A percentile compares a stretch with the other conserved stretches of the same genome.
Conservation (phyloP, 2,329 filamentous ascomycete genomes). For the Pleomassaria siparia region DNA sequence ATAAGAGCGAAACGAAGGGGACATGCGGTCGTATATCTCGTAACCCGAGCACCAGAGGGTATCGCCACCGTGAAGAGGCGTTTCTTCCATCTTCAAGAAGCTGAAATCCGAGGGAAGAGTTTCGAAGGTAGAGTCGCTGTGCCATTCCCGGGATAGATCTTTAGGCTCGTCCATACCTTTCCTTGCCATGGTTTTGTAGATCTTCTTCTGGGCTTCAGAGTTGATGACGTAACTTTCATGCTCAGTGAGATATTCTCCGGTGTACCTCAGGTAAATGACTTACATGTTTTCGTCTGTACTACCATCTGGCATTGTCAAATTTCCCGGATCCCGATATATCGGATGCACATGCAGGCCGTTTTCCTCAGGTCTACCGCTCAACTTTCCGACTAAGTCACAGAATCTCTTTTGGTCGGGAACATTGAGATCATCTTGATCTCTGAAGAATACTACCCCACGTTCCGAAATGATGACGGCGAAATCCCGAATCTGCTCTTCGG, state of each 20-base stretch:
- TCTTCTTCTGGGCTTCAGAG: constrained; percentile 50
- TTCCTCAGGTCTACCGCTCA: constrained; percentile 57
- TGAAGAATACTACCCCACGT: constrained; percentile 58
- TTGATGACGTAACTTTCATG: constrained; percentile 63
- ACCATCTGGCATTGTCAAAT: constrained; percentile 18
- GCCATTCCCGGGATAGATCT: constrained; percentile 48
- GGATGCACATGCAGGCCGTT: constrained; percentile 64
- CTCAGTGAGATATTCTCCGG: no score
- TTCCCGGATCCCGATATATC: constrained; percentile 40
- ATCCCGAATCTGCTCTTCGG: constrained; percentile 65
- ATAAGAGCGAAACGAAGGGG: constrained; percentile 22
- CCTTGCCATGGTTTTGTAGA: constrained; percentile 37
- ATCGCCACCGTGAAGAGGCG: constrained; percentile 37
- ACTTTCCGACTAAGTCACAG: constrained; percentile 53
- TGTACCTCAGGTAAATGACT: no score
- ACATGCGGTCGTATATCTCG: constrained; percentile 38
- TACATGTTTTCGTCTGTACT: constrained; percentile 21
- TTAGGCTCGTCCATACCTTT: constrained; percentile 22
- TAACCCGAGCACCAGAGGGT: constrained; percentile 49
- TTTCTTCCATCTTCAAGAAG: constrained; percentile 22
- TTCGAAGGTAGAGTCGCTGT: constrained; percentile 67
- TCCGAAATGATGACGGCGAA: constrained; percentile 56
- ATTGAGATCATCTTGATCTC: constrained; percentile 52
- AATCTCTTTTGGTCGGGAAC: constrained; percentile 57
- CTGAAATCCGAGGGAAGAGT: constrained; percentile 49